These are phyloP conservation scores for Purpureocillium takamizusanense DNA, from an alignment of 2,329 filamentous ascomycete genomes.

Conservation along the genomic window DNA sequence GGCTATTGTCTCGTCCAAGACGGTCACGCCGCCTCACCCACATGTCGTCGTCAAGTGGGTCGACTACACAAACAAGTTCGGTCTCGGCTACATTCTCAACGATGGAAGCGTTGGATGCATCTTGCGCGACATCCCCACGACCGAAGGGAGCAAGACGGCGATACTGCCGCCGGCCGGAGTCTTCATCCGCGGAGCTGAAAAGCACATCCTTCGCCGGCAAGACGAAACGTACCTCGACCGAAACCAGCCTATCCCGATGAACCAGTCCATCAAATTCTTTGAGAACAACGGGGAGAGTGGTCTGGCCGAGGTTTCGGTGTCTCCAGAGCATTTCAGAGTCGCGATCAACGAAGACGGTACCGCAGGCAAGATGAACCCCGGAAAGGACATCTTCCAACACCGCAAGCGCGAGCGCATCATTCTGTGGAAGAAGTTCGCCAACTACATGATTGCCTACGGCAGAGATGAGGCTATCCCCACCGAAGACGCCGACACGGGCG, in stretches of 20 bases:
- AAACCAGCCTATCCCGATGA: conserved; percentile 56
- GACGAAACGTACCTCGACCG: conserved; percentile 47
- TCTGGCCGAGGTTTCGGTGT: conserved; percentile 53
- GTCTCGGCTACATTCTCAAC: conserved; percentile 74
- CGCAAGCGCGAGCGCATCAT: conserved; percentile 57
- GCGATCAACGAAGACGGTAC: conserved; percentile 47
- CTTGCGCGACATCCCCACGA: conserved; percentile 45
- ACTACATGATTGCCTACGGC: conserved; percentile 67
- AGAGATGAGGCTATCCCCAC: conserved; percentile 53
- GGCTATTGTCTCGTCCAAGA: conserved; percentile 48
- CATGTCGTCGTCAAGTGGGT: conserved; percentile 73
- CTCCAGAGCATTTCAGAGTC: conserved; percentile 52
- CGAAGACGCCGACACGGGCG: conserved; percentile 34
- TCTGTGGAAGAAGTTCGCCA: conserved; percentile 65
- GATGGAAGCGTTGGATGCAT: conserved; percentile 73
- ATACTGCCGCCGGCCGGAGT: conserved; percentile 61
- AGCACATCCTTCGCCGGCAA: conserved; percentile 55
- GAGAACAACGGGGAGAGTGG: conserved; percentile 61
- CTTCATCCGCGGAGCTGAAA: conserved; percentile 61
- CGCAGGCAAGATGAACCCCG: conserved; percentile 50
- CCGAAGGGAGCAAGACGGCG: conserved; percentile 38
- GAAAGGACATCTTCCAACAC: conserved; percentile 56
- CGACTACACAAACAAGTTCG: conserved; percentile 81
- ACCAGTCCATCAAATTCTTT: conserved; percentile 58
- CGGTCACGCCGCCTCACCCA: conserved; percentile 45